phyloP scores from a whole-genome alignment of 371 early-diverging fungal species.

The Mucor mucedo region DNA sequence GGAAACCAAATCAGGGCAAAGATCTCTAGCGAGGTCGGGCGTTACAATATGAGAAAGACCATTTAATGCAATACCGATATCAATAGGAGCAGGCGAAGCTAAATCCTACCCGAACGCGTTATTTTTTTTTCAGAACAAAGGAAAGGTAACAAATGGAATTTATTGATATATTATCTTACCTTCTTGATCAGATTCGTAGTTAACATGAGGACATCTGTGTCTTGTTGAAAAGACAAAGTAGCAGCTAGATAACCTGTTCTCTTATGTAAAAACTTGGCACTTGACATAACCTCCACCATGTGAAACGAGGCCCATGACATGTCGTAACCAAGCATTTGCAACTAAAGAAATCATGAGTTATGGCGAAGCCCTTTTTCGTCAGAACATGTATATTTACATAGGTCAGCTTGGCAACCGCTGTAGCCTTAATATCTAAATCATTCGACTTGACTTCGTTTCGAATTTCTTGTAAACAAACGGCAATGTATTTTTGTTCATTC shows the following conservation, averaged over 20 bases:
- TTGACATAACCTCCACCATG: slow-evolving; percentile 97
- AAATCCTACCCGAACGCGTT: slow-evolving; percentile 68
- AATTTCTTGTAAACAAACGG: slow-evolving; percentile 84
- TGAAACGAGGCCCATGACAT: slow-evolving; percentile 97
- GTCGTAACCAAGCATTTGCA: slow-evolving; percentile 97
- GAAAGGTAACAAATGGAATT: background rate
- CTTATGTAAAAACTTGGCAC: slow-evolving; percentile 84
- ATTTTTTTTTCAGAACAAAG: background rate
- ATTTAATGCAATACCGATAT: slow-evolving; percentile 90
- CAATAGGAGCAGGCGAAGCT: slow-evolving; percentile 77
- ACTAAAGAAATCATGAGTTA: slow-evolving; percentile 45
- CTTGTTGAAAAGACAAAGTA: slow-evolving; percentile 85
- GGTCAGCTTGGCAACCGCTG: slow-evolving; percentile 88
- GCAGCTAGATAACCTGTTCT: slow-evolving; percentile 94
- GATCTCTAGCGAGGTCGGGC: slow-evolving; percentile 87
- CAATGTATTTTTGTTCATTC: slow-evolving; percentile 87
- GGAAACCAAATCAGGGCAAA: slow-evolving; percentile 84
- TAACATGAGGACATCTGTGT: slow-evolving; percentile 96
- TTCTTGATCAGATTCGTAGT: slow-evolving; percentile 95
- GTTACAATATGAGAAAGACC: slow-evolving; percentile 92
- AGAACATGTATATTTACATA: slow-evolving; percentile 60
- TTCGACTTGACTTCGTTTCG: slow-evolving; percentile 85
- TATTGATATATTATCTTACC: slow-evolving; percentile 48
- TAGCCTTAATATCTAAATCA: slow-evolving; percentile 85
- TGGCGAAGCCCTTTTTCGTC: background rate